Evolutionary conservation across 768 basidiomycete species (phyloP).

Genomic region (Calocybe indica): DNA sequence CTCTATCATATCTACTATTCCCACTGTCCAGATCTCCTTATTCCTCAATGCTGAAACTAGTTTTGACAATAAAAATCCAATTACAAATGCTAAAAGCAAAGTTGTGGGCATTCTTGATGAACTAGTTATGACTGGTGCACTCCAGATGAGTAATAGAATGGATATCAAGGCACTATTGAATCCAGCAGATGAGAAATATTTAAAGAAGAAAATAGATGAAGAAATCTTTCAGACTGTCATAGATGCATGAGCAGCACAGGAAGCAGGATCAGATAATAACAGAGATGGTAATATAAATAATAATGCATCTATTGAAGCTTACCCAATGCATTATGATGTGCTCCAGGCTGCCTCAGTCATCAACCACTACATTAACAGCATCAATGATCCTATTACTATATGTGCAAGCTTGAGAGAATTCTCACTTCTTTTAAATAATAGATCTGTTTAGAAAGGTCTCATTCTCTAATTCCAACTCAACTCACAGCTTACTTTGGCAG

Average conservation of each 20-base stretch:
- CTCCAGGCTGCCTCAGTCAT: not conserved
- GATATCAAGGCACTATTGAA: slow-evolving; percentile 21
- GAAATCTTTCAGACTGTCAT: slow-evolving; percentile 13
- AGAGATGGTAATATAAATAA: too few relatives aligned
- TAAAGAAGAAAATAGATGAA: slow-evolving; percentile 15
- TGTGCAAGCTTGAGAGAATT: slow-evolving; percentile 2
- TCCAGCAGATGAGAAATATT: slow-evolving; percentile 18
- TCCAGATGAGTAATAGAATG: slow-evolving; percentile 19
- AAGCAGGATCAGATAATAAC: too few relatives aligned
- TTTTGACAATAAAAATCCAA: too few relatives aligned
- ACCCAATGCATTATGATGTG: slow-evolving; percentile 11
- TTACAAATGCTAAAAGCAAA: not conserved
- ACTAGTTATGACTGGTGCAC: slow-evolving; percentile 16
- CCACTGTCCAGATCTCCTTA: too few relatives aligned
- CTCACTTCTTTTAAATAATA: not conserved
- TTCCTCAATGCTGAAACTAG: too few relatives aligned
- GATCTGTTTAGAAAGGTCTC: not conserved
- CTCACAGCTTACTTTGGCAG: too few relatives aligned
- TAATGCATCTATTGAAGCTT: slow-evolving; percentile 23
- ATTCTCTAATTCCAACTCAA: too few relatives aligned
- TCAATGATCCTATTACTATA: slow-evolving; percentile 2
- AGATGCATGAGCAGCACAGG: too few relatives aligned
- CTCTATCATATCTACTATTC: too few relatives aligned
- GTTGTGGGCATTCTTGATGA: slow-evolving; percentile 1
- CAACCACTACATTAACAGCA: not conserved